Evolutionary conservation across 2,329 filamentous ascomycete genomes (phyloP).

Genomic region (Pseudogymnoascus sp.): DNA sequence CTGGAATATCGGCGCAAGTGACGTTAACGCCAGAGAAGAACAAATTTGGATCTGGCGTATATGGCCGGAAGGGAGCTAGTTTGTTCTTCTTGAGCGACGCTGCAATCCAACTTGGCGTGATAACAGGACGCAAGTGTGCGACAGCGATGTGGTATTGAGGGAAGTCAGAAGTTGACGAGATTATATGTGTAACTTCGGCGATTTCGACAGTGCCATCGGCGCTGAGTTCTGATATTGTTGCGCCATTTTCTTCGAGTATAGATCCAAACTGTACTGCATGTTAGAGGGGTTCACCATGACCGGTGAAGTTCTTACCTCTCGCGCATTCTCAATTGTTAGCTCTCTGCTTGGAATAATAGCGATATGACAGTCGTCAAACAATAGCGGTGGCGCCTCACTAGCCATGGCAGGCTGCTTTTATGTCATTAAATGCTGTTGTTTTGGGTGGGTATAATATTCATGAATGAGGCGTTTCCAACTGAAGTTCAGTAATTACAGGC

Average conservation of each 20-base stretch:
- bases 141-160: conserved; percentile 71
- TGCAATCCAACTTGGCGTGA: conserved; percentile 74
- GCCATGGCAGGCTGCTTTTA: neutral
- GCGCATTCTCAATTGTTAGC: conserved; percentile 12
- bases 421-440: neutral
- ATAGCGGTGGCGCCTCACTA: neutral
- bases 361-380: conserved; percentile 25
- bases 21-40: conserved; percentile 83
- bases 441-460: conserved; percentile 5
- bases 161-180: conserved; percentile 80
- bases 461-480: neutral
- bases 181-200: conserved; percentile 51
- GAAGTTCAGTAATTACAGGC: conserved; percentile 2
- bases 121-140: conserved; percentile 72
- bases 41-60: conserved; percentile 81
- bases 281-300: neutral
- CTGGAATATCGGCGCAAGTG: conserved; percentile 75
- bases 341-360: conserved; percentile 22
- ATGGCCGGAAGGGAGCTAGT: conserved; percentile 70
- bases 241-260: conserved; percentile 26
- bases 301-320: neutral
- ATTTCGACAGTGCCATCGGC: conserved; percentile 33
- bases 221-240: conserved; percentile 32
- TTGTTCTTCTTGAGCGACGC: conserved; percentile 61
- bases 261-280: conserved; percentile 17